These are phyloP conservation scores for Candida chauliodis DNA, from an alignment of 805 yeast genomes.

Conservation along the genomic window DNA sequence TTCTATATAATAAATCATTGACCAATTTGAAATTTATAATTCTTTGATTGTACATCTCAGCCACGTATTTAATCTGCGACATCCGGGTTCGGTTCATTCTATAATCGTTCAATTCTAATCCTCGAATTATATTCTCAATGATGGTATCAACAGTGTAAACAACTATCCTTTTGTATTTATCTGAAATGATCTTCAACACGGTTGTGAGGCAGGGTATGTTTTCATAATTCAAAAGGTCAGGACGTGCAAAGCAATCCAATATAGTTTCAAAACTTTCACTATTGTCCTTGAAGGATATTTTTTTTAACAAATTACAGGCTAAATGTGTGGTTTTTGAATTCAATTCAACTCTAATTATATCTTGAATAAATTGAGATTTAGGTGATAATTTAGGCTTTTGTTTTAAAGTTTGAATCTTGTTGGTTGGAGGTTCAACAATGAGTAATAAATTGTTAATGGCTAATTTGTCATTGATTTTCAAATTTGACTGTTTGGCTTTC, in stretches of 20 bases:
- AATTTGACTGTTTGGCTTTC: slow-evolving; percentile 44
- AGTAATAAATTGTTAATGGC: slow-evolving; percentile 56
- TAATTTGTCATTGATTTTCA: slow-evolving; percentile 53
- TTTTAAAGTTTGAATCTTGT: slow-evolving; percentile 26
- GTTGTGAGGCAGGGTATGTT: slow-evolving; percentile 49
- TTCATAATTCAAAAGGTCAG: slow-evolving; percentile 60
- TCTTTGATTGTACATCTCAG: slow-evolving; percentile 50
- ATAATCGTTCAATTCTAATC: slow-evolving; percentile 63
- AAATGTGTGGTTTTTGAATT: slow-evolving; percentile 23
- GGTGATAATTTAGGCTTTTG: slow-evolving; percentile 15
- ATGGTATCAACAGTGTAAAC: slow-evolving; percentile 55
- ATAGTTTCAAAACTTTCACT: slow-evolving; percentile 30
- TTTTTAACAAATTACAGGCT: slow-evolving; percentile 28
- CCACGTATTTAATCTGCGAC: slow-evolving; percentile 57
- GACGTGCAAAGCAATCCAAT: slow-evolving; percentile 47
- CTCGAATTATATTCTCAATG: slow-evolving; percentile 60
- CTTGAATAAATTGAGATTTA: slow-evolving; percentile 33
- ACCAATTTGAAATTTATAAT: slow-evolving; percentile 46
- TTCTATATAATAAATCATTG: slow-evolving; percentile 49
- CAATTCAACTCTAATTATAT: slow-evolving; percentile 52
- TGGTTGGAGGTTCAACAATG: slow-evolving; percentile 53
- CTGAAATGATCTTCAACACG: slow-evolving; percentile 31
- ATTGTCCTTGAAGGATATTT: slow-evolving; percentile 45
- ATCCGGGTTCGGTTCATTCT: slow-evolving; percentile 57
- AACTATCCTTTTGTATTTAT: slow-evolving; percentile 37